Conservation (phyloP, 495 filamentous ascomycete species). For the Trichocladium uniseriatum region DNA sequence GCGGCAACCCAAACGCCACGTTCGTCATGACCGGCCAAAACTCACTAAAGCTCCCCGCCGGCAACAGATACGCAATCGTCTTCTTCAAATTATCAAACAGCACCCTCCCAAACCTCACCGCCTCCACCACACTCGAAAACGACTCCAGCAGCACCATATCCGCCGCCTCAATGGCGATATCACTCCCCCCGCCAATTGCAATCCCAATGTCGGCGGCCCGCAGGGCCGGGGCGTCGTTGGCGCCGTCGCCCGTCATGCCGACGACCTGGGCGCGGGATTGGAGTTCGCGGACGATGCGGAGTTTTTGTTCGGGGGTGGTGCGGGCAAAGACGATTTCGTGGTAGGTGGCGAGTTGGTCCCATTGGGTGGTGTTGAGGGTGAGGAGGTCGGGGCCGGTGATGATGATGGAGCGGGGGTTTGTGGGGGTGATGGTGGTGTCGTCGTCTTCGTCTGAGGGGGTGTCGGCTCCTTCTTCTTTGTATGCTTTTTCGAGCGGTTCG, state of each 20-base stretch:
- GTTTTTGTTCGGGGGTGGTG: constrained; percentile 68
- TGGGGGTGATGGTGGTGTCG: too few relatives aligned
- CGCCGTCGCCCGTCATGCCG: constrained; percentile 63
- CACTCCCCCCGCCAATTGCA: constrained; percentile 68
- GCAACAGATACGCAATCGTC: constrained; percentile 64
- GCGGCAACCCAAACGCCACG: constrained; percentile 58
- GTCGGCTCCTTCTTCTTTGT: background rate
- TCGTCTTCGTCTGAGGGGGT: constrained; percentile 2
- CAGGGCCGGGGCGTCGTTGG: constrained; percentile 72
- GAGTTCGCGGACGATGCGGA: constrained; percentile 62
- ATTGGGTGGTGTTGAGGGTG: constrained; percentile 38
- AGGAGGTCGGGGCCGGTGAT: constrained; percentile 52
- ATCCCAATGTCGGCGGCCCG: constrained; percentile 71
- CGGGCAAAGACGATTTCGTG: constrained; percentile 52
- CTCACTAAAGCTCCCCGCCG: constrained; percentile 58
- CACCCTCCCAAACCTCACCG: constrained; percentile 54
- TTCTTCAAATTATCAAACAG: constrained; percentile 66
- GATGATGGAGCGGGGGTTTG: constrained; percentile 29
- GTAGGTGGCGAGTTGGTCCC: constrained; percentile 35
- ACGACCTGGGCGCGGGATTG: constrained; percentile 48
- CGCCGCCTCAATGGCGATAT: constrained; percentile 63
- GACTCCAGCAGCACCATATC: constrained; percentile 63
- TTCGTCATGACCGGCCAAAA: constrained; percentile 65
- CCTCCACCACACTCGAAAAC: constrained; percentile 58
- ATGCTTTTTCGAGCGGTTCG: constrained; percentile 12